These are phyloP conservation scores for Xylaria hypoxylon DNA, from an alignment of 2,329 filamentous ascomycete genomes.

Conservation along the genomic window DNA sequence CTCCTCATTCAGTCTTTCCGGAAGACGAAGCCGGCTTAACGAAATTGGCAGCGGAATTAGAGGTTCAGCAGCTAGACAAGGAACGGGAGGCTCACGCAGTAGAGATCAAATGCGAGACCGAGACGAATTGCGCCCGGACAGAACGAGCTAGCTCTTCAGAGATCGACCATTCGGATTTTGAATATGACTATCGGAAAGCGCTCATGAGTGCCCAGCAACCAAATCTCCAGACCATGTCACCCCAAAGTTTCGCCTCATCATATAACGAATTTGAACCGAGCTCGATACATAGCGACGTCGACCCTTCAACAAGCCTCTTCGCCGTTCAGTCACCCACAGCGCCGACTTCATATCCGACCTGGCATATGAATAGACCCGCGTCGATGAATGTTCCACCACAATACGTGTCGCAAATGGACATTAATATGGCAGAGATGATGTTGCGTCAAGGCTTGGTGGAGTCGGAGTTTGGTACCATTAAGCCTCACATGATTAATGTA, in stretches of 20 bases:
- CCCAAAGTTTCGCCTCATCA: slow-evolving; percentile 61
- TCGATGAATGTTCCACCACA: slow-evolving; percentile 56
- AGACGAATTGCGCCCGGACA: slow-evolving; percentile 53
- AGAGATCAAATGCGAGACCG: slow-evolving; percentile 52
- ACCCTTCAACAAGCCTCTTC: slow-evolving; percentile 46
- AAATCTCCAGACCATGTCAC: slow-evolving; percentile 63
- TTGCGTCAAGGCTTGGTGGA: slow-evolving; percentile 64
- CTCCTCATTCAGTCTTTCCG: slow-evolving; percentile 69
- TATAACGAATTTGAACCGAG: slow-evolving; percentile 58
- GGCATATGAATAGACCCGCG: slow-evolving; percentile 51
- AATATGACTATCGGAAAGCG: slow-evolving; percentile 64
- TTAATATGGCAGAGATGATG: slow-evolving; percentile 59
- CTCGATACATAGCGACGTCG: slow-evolving; percentile 46
- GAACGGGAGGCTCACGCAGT: slow-evolving; percentile 48
- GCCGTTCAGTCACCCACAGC: slow-evolving; percentile 48
- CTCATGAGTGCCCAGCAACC: slow-evolving; percentile 57
- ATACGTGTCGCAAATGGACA: slow-evolving; percentile 56
- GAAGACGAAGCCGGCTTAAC: slow-evolving; percentile 70
- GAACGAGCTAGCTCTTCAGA: slow-evolving; percentile 68
- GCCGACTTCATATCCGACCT: slow-evolving; percentile 50
- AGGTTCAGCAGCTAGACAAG: slow-evolving; percentile 58
- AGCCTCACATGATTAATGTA: slow-evolving; percentile 66
- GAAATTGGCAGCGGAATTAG: slow-evolving; percentile 67
- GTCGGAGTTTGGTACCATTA: slow-evolving; percentile 65
- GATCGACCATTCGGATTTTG: slow-evolving; percentile 66